A percentile compares a stretch with the other conserved stretches of the same genome.
Conservation (phyloP, 192 early-diverging fungal genomes). For the Mortierella claussenii region DNA sequence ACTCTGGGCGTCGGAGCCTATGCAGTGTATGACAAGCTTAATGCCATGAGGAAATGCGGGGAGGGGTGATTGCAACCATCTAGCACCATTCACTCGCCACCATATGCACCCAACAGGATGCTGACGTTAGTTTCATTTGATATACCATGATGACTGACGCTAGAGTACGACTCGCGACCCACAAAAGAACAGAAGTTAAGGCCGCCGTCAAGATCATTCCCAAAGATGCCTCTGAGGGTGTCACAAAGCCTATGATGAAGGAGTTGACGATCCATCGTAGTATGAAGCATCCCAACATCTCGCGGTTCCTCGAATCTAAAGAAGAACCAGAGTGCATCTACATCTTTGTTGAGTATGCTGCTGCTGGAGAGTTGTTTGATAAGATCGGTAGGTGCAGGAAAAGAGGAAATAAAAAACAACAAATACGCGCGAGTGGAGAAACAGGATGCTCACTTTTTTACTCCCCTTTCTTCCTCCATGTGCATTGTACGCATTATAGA, state of each 20-base stretch:
- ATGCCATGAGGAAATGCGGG: not conserved
- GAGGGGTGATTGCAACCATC: not conserved
- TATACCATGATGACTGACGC: not conserved
- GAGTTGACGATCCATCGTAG: slow-evolving; percentile 63
- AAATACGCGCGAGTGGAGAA: too few species aligned
- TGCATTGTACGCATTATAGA: slow-evolving; percentile 16
- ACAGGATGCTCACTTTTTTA: too few species aligned
- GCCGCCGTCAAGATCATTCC: slow-evolving; percentile 70
- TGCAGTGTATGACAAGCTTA: slow-evolving; percentile 34
- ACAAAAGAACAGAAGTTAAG: slow-evolving; percentile 51
- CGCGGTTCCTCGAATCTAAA: slow-evolving; percentile 55
- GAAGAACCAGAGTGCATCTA: slow-evolving; percentile 66
- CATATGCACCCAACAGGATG: not conserved
- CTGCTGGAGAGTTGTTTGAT: slow-evolving; percentile 78
- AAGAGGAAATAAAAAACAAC: not conserved
- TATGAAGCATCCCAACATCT: slow-evolving; percentile 69
- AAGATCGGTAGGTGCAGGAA: slow-evolving; percentile 61
- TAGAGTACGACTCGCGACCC: slow-evolving; percentile 67
- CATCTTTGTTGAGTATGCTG: slow-evolving; percentile 74
- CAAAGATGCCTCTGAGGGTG: slow-evolving; percentile 49
- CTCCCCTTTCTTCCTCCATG: too few species aligned
- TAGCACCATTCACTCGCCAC: too few species aligned
- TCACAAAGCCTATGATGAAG: slow-evolving; percentile 56
- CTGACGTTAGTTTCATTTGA: not conserved
- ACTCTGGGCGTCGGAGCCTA: slow-evolving; percentile 51